Conservation (phyloP, 176 grass and related monocot genomes). For the Phoenix dactylifera region DNA sequence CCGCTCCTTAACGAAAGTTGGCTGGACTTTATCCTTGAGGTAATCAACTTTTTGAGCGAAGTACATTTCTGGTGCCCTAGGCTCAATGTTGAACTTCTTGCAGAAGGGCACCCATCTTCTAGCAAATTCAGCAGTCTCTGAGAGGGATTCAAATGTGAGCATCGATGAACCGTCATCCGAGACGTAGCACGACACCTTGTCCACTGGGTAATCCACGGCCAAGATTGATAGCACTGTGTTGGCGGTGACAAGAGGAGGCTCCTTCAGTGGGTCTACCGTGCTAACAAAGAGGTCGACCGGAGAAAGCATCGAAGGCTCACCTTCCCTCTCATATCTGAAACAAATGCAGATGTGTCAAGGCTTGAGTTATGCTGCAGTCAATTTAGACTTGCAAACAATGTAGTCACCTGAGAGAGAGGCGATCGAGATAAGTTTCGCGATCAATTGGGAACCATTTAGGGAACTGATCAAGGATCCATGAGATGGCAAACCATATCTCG, state of each 20-base stretch:
- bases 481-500: conserved; percentile 14
- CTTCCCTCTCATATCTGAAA: conserved; percentile 80
- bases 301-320: conserved; percentile 72
- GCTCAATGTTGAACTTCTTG: conserved; percentile 94
- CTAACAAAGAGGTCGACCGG: conserved; percentile 87
- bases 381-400: not conserved
- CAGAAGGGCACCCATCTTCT: conserved; percentile 98
- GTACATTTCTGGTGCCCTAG: conserved; percentile 84
- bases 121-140: conserved; percentile 90
- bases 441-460: conserved; percentile 99
- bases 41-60: conserved; percentile 87
- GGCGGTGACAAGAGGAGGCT: conserved; percentile 88
- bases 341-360: not conserved
- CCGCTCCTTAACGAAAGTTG: conserved; percentile 82
- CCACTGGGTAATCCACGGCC: conserved; percentile 84
- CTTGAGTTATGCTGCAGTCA: too few relatives aligned
- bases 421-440: conserved; percentile 92
- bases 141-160: conserved; percentile 88
- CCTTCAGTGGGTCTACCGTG: conserved; percentile 93
- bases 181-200: conserved; percentile 98
- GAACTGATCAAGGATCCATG: conserved; percentile 98
- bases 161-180: conserved; percentile 96
- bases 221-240: conserved; percentile 95
- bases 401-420: conserved; percentile 56
- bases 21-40: conserved; percentile 97